A percentile compares a stretch with the other conserved stretches of the same genome.
Evolutionary conservation across 148 eudicot species (phyloP).

Genomic region (Vaccinium macrocarpon): DNA sequence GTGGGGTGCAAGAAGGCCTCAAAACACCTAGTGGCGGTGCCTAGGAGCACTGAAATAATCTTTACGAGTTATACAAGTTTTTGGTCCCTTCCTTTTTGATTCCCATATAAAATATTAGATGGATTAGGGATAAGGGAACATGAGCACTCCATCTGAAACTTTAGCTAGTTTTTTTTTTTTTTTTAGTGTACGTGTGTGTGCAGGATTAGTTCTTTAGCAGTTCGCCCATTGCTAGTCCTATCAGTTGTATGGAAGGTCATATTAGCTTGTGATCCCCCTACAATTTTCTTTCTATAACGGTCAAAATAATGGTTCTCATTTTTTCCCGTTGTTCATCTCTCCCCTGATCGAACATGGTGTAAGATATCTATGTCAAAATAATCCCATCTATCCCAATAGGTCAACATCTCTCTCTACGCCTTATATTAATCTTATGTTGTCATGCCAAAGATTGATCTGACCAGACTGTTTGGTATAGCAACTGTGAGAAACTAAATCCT

Average conservation of each 20-base stretch:
- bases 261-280: background rate
- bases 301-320: background rate
- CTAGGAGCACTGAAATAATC: too few species aligned
- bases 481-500: background rate
- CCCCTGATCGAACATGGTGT: background rate
- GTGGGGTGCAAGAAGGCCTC: too few species aligned
- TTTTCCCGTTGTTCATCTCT: background rate
- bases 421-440: background rate
- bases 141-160: background rate
- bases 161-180: background rate
- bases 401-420: background rate
- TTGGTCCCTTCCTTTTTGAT: background rate
- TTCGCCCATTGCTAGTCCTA: background rate
- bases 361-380: background rate
- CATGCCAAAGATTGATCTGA: background rate
- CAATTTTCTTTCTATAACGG: background rate
- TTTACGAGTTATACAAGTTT: background rate
- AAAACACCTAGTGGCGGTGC: too few species aligned
- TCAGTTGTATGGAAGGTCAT: background rate
- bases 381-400: background rate
- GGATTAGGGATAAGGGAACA: background rate
- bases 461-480: background rate
- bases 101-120: background rate
- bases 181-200: background rate
- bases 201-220: background rate